phyloP scores from a whole-genome alignment of 192 early-diverging fungal species.

The Backusella macrospora region DNA sequence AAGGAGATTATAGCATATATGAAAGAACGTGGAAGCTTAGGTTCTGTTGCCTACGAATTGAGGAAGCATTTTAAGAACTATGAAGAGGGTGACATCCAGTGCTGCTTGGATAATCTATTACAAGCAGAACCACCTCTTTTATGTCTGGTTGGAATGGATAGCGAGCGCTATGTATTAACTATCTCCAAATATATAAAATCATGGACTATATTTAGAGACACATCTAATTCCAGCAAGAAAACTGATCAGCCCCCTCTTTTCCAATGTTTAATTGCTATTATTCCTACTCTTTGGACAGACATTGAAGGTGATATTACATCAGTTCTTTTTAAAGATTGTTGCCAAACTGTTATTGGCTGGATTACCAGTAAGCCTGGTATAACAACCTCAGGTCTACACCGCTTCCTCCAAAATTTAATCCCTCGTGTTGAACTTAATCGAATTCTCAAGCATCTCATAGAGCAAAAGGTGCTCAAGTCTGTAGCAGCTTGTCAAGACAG shows the following conservation, averaged over 20 bases:
- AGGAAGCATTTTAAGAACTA: not conserved
- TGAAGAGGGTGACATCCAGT: not conserved
- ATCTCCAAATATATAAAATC: conserved; percentile 3
- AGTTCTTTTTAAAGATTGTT: not conserved
- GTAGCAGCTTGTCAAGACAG: not conserved
- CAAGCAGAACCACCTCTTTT: not conserved
- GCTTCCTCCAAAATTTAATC: not conserved
- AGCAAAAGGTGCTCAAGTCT: not conserved
- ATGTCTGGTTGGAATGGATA: not conserved
- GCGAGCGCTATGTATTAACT: not conserved
- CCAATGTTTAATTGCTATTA: not conserved
- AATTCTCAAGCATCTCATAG: not conserved
- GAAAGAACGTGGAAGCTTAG: not conserved
- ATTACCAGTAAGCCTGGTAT: not conserved
- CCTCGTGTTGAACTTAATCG: not conserved
- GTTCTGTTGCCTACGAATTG: not conserved
- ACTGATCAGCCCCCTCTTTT: not conserved
- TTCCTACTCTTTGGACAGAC: conserved; percentile 1
- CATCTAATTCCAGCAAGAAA: not conserved
- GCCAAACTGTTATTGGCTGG: not conserved
- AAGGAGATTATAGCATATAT: not conserved
- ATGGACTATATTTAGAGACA: not conserved
- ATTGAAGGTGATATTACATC: not conserved
- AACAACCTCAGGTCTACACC: not conserved
- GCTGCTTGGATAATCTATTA: not conserved